A percentile compares a stretch with the other conserved stretches of the same genome.
Conservation (phyloP, 306 rosid species). For the Sesbania bispinosa region DNA sequence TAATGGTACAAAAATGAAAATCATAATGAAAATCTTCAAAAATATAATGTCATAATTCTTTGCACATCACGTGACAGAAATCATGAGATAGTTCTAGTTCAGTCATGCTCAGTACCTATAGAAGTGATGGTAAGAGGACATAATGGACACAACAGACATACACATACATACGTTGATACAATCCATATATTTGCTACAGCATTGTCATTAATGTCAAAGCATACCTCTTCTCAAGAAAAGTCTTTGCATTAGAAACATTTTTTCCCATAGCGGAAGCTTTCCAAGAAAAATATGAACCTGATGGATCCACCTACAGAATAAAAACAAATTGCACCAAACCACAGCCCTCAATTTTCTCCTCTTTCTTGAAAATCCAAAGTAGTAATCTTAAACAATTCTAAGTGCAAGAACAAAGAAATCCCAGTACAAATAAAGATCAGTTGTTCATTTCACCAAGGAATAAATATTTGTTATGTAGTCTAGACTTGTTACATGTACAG, state of each 20-base stretch:
- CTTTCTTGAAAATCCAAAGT: background rate
- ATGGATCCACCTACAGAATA: constrained; percentile 84
- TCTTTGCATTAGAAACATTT: constrained; percentile 93
- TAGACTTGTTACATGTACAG: background rate
- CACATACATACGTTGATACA: background rate
- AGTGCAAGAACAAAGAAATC: background rate
- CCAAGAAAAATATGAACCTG: constrained; percentile 97
- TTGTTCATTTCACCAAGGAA: background rate
- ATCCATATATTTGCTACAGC: background rate
- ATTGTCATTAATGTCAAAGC: background rate
- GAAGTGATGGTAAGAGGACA: background rate
- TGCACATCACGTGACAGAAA: background rate
- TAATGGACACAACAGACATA: background rate
- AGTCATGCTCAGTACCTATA: background rate
- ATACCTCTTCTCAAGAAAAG: constrained; percentile 99
- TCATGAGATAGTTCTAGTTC: background rate
- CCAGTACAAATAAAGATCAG: background rate
- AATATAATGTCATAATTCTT: background rate
- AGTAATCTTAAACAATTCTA: background rate
- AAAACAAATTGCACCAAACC: constrained; percentile 18
- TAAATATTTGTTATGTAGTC: background rate
- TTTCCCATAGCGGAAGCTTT: constrained; percentile 99
- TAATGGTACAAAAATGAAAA: background rate
- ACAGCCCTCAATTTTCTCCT: background rate
- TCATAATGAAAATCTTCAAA: background rate